phyloP scores from a whole-genome alignment of 495 filamentous ascomycete species.

The Apodospora peruviana region DNA sequence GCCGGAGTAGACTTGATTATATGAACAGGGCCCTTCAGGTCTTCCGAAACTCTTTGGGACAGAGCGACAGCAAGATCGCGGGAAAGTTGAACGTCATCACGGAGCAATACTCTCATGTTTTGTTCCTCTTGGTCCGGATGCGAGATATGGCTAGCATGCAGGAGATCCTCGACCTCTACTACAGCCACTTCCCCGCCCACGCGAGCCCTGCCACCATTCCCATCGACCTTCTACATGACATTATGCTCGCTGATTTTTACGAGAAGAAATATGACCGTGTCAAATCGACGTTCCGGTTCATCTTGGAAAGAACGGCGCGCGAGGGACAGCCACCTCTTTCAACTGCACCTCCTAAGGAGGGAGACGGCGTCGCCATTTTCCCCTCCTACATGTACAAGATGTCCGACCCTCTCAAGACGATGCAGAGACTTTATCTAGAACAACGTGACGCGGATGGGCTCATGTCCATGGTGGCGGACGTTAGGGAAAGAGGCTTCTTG shows the following conservation, averaged over 20 bases:
- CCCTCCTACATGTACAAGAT: constrained; percentile 55
- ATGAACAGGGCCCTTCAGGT: constrained; percentile 23
- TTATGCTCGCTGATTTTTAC: constrained; percentile 58
- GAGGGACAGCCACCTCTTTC: not conserved
- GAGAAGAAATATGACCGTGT: constrained; percentile 54
- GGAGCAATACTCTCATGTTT: not conserved
- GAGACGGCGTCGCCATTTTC: constrained; percentile 39
- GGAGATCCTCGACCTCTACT: constrained; percentile 53
- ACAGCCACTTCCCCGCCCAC: constrained; percentile 26
- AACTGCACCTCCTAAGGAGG: not conserved
- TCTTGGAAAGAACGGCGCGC: constrained; percentile 43
- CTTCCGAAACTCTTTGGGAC: constrained; percentile 11
- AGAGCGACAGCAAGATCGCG: not conserved
- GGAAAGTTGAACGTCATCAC: not conserved
- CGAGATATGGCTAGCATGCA: constrained; percentile 31
- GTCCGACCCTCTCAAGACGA: constrained; percentile 49
- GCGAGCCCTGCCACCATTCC: constrained; percentile 34
- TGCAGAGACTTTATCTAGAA: constrained; percentile 52
- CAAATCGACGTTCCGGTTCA: constrained; percentile 59
- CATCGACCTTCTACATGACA: constrained; percentile 52
- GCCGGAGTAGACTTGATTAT: constrained; percentile 10
- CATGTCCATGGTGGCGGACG: constrained; percentile 39
- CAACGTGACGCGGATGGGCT: constrained; percentile 44
- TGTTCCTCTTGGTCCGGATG: constrained; percentile 9
- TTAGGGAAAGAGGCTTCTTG: constrained; percentile 58